Evolutionary conservation across 192 early-diverging fungal species (phyloP), one percentile per base, ranked within the genome.

Genomic region (Spizellomyces punctatus): DNA sequence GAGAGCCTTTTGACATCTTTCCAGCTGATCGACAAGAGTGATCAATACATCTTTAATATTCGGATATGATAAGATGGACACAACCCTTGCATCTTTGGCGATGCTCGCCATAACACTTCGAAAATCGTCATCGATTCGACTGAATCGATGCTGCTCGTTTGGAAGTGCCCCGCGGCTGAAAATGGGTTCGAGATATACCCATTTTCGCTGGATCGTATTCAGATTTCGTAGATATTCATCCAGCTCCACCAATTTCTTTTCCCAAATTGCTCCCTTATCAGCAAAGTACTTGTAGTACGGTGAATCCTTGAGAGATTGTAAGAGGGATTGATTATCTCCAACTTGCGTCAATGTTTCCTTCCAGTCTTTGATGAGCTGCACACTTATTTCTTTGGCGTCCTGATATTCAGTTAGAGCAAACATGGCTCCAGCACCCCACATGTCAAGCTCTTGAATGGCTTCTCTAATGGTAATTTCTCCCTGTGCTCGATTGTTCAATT

Each of bases 111-210:
- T 78, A 10, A 87, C 84, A 6, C 63, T 49, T 6, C 82, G 72
- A 65, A 87, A 87, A 56, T 86, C 84, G 6, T 60, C 66, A 63
- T 87, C 84, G 22, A 87, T 86, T 21, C 81, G 56, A 6, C 64
- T 61, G 58, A 87, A 87, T 14, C 86, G 61, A 5, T 68, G 49
- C 63, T 86, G 80, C 62, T 87, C 86, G 19, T 73, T 77, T 8
- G 86, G 86, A 22, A 87, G 59, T 44, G 81, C 75, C 5, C 84
- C 84, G 16, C 82, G 71, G 65, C 78, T 86, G 49, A 87, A 87
- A 19, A 87, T 87, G n/a, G 86, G 86, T 63, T 87, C 86, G 27
- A 87, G 58, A 59, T 87, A 87, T 12, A 87, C 82, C 86, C 86
- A 87, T 56, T 79, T 78, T 10, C 86, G 65, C 65, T 87, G 86